Conservation (phyloP, 306 rosid genomes). For the Cucurbita argyrosperma region DNA sequence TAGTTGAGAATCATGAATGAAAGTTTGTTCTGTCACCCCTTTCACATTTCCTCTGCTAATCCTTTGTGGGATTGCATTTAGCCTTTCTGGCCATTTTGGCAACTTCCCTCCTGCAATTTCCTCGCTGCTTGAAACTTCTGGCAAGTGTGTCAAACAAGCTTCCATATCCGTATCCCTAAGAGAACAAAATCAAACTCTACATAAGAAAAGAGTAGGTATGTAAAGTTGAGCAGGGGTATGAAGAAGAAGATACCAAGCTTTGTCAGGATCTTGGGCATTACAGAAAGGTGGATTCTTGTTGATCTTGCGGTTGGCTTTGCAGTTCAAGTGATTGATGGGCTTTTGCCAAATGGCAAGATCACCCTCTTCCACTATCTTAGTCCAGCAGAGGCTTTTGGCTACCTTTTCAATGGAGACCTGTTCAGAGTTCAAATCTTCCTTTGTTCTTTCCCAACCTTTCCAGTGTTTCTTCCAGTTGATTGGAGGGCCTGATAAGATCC, state of each 20-base stretch:
- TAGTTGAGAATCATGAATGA: conserved; percentile 27
- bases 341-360: conserved; percentile 81
- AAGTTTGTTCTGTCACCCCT: conserved; percentile 29
- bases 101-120: conserved; percentile 55
- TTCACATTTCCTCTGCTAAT: conserved; percentile 36
- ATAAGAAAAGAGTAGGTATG: background rate
- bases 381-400: conserved; percentile 69
- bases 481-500: conserved; percentile 81
- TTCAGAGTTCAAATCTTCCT: conserved; percentile 49
- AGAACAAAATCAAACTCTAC: background rate
- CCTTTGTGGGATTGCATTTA: conserved; percentile 54
- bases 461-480: conserved; percentile 42
- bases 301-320: conserved; percentile 26
- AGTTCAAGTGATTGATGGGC: conserved; percentile 41
- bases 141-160: conserved; percentile 56
- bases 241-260: conserved; percentile 33
- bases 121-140: conserved; percentile 35
- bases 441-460: conserved; percentile 69
- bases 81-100: conserved; percentile 57
- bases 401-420: conserved; percentile 49
- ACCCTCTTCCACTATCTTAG: conserved; percentile 37
- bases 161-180: conserved; percentile 62
- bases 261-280: conserved; percentile 29
- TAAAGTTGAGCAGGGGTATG: background rate
- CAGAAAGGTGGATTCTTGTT: conserved; percentile 30